These are phyloP conservation scores for Clitoria ternatea DNA, from an alignment of 306 rosid species.

Conservation along the genomic window DNA sequence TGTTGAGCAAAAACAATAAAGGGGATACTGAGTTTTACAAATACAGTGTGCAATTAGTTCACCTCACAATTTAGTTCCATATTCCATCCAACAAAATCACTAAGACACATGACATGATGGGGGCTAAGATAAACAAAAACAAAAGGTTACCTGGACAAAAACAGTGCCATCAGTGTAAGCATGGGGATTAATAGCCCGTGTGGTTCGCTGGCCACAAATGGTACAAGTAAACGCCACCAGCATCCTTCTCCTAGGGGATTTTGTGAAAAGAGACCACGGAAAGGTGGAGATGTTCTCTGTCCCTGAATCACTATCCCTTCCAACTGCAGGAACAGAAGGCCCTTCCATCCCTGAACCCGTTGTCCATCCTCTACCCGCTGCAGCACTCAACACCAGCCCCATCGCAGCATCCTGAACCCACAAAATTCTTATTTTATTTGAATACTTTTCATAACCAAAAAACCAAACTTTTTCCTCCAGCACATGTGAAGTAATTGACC, in stretches of 20 bases:
- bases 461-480: not conserved
- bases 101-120: not conserved
- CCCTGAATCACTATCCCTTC: slow-evolving; percentile 37
- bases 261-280: slow-evolving; percentile 98
- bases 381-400: slow-evolving; percentile 95
- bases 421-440: not conserved
- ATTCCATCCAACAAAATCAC: not conserved
- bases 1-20: too few species aligned
- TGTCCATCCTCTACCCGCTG: slow-evolving; percentile 91
- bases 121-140: not conserved
- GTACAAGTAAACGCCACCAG: slow-evolving; percentile 92
- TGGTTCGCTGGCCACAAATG: slow-evolving; percentile 93
- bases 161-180: slow-evolving; percentile 98
- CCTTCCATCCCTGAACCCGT: slow-evolving; percentile 99
- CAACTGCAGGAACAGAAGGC: slow-evolving; percentile 76
- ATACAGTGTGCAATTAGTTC: too few species aligned
- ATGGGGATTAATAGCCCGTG: slow-evolving; percentile 92
- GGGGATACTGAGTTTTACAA: not conserved
- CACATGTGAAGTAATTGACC: not conserved
- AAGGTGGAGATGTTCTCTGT: slow-evolving; percentile 77
- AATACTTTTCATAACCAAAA: not conserved
- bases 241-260: slow-evolving; percentile 93
- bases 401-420: slow-evolving; percentile 76
- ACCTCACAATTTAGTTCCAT: not conserved
- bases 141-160: slow-evolving; percentile 74